Base-by-base conservation (phyloP, 805 yeast genomes). In the Peterozyma toletana region DNA sequence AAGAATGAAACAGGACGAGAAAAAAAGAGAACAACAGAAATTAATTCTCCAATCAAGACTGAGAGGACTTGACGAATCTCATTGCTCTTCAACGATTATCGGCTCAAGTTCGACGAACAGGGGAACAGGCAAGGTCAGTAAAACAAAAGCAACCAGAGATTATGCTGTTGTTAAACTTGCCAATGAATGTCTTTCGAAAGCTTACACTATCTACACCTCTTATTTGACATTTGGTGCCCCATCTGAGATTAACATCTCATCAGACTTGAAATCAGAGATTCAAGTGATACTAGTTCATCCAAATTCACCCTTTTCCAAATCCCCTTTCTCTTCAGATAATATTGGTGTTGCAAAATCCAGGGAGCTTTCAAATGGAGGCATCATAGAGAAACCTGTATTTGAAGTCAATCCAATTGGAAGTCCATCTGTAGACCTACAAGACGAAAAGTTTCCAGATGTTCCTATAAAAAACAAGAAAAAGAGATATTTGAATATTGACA, bases 151-250 rank as follows among this genome's bases (percentile, higher is more conserved):
- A 5, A 59, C 70, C 1, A 58, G 64, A 21, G 62, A 62, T 36
- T 53, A 64, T 6, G 74, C 75, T 1, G 54, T 76, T 13, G 57
- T 61, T 4, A 56, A 56, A 36, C 61, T 77, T 21, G 67, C 79
- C 2, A 75, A 72, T 42, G 78, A 73, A 41, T 78, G 87, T 49
- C 57, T 82, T 11, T 74, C 84, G 2, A 66, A 71, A 45, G 82
- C 83, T 0, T 84, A 79, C 58, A 73, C 71, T 40, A 77, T 87
- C 30, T 86, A 76, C 57, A 72, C 83, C 6, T 71, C 84, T 0
- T 86, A 77, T 57, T 67, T 88, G 40, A 71, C 83, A 13, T 60
- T 69, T 15, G 84, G 83, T 14, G 76, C 95, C 0, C 83, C 90
- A 0, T 77, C 70, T 50, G 82, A 80, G 45, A 63, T 88, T 31